Base-by-base conservation (phyloP, 805 yeast genomes). In the Sugiyamaella smithiae region DNA sequence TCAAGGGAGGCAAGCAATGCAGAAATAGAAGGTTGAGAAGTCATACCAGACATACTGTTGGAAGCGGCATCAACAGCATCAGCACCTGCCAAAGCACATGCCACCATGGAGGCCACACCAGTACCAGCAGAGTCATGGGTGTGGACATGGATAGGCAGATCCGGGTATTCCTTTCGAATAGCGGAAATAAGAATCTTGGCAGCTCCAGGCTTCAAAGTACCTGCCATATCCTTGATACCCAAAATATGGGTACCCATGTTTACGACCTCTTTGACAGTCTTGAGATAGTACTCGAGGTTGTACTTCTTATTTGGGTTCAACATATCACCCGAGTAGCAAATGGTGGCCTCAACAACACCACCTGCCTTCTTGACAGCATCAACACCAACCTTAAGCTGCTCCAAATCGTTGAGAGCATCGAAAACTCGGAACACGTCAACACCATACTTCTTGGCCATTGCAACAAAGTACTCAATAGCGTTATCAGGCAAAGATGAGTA, bases 91-190 rank as follows among this genome's bases (percentile, higher is more conserved):
- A 75, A 68, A 16, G 97, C 97, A 68, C 90, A 84, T 3, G 93
- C 96, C 61, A 84, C 84, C 93, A 91, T 90, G 28, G 96, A 85
- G 40, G 97, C 91, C 57, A 93, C 97, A 71, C 96, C 99, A 49
- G 99, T 93, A 74, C 99, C 99, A 31, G 99, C 99, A 55, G 98
- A 90, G 72, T 93, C 99, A 72, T 93, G 99, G 29, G 98, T 90
- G 73, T 93, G 99, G 40, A 93, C 97, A 67, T 93, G 99, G 66
- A 93, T 93, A 60, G 98, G 97, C 66, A 93, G 76, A 64, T 88
- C 81, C 50, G 99, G 99, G 71, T 86, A 88, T 70, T 79, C 83
- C 53, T 78, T 80, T 72, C 99, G 82, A 60, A 93, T 81, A 24
- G 87, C 73, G 52, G 90, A 81, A 60, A 93, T 79, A 66, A 93